phyloP scores from a whole-genome alignment of 805 yeast genomes.

The Scheffersomyces spartinae region DNA sequence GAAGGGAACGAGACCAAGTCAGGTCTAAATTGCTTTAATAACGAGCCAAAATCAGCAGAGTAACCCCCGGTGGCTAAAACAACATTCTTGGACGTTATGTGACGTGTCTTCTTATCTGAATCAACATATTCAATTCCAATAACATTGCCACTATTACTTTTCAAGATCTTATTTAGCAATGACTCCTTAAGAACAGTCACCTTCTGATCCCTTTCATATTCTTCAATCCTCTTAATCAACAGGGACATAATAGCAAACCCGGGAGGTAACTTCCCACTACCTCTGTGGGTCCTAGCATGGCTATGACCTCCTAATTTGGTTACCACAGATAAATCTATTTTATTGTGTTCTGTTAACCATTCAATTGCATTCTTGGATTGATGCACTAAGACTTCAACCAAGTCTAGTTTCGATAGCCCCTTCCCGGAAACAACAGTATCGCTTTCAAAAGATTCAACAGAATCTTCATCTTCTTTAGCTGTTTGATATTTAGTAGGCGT shows the following conservation, averaged over 20 bases:
- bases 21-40: slow-evolving; percentile 33
- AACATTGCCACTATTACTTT: slow-evolving; percentile 19
- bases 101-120: slow-evolving; percentile 6
- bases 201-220: slow-evolving; percentile 24
- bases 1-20: slow-evolving; percentile 36
- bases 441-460: slow-evolving; percentile 11
- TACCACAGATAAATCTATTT: slow-evolving; percentile 52
- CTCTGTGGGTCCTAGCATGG: slow-evolving; percentile 71
- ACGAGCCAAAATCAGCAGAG: slow-evolving; percentile 28
- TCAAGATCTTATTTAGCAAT: slow-evolving; percentile 8
- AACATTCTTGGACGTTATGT: slow-evolving; percentile 12
- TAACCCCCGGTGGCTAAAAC: slow-evolving; percentile 53
- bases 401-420: slow-evolving; percentile 11
- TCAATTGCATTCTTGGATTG: slow-evolving; percentile 33
- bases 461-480: slow-evolving; percentile 10
- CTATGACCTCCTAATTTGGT: slow-evolving; percentile 81
- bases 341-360: slow-evolving; percentile 48
- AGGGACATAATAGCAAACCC: slow-evolving; percentile 56
- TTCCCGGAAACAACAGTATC: slow-evolving; percentile 26
- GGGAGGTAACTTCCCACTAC: slow-evolving; percentile 52
- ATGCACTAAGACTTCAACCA: slow-evolving; percentile 29
- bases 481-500: slow-evolving; percentile 18
- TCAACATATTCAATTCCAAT: slow-evolving; percentile 31
- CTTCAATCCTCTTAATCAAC: slow-evolving; percentile 28
- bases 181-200: slow-evolving; percentile 8